phyloP scores from a whole-genome alignment of 1,139 yeast genomes.

The Pichia cactophila region DNA sequence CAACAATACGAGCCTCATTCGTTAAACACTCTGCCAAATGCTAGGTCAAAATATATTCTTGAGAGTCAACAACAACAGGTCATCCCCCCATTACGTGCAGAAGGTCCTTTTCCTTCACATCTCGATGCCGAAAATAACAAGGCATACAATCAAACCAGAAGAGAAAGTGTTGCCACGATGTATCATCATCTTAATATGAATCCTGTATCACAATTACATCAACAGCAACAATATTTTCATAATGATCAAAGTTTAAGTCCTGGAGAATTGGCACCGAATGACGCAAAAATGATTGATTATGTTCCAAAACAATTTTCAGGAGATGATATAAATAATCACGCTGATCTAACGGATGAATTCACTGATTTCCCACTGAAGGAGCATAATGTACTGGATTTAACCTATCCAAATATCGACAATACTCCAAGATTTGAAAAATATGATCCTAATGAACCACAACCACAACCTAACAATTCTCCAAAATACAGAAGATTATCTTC shows the following conservation, averaged over 20 bases:
- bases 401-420: too few relatives aligned
- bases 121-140: constrained; percentile 28
- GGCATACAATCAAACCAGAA: constrained; percentile 26
- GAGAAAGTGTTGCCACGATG: constrained; percentile 35
- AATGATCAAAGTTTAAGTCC: neutral
- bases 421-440: constrained; percentile 37
- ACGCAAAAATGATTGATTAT: neutral
- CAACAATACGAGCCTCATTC: constrained; percentile 6
- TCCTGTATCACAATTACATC: neutral
- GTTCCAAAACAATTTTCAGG: neutral
- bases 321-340: neutral
- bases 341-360: neutral
- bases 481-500: constrained; percentile 76
- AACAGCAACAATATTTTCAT: constrained; percentile 1
- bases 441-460: constrained; percentile 44
- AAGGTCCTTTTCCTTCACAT: constrained; percentile 38
- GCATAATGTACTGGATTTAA: neutral
- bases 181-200: constrained; percentile 11
- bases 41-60: neutral
- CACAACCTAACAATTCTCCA: constrained; percentile 57
- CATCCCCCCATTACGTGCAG: constrained; percentile 36
- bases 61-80: constrained; percentile 19
- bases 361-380: neutral
- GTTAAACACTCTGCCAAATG: neutral
- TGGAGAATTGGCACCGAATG: neutral